Percentiles rank a stretch among this genome's conserved stretches.
These are phyloP conservation scores for Pythium aphanidermatum DNA, from an alignment of 352 stramenopile genomes.

Conservation along the genomic window DNA sequence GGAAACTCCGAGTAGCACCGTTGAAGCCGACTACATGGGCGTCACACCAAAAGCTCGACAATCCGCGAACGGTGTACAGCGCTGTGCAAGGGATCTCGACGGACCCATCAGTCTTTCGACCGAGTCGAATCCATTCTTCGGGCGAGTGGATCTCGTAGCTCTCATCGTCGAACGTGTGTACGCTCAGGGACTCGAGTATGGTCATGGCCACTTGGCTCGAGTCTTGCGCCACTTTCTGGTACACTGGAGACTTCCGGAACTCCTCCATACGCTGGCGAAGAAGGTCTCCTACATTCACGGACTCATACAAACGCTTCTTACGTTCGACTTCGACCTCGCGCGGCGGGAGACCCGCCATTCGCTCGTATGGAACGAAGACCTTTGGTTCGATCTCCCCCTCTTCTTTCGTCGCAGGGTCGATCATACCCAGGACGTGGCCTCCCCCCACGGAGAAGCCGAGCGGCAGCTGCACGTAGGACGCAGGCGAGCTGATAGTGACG, in stretches of 20 bases:
- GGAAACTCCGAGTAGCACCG: slow-evolving; percentile 32
- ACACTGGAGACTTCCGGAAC: slow-evolving; percentile 31
- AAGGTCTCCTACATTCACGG: slow-evolving; percentile 27
- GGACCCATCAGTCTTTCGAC: slow-evolving; percentile 33
- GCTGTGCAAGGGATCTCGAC: slow-evolving; percentile 70
- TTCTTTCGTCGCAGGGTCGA: slow-evolving; percentile 22
- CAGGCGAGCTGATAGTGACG: slow-evolving; percentile 17
- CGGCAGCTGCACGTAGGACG: slow-evolving; percentile 21
- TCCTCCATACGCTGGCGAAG: slow-evolving; percentile 21
- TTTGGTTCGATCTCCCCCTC: slow-evolving; percentile 41
- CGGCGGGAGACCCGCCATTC: slow-evolving; percentile 24
- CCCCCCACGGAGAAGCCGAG: slow-evolving; percentile 23
- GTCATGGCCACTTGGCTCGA: slow-evolving; percentile 22
- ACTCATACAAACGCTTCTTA: slow-evolving; percentile 35
- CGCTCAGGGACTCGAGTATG: slow-evolving; percentile 50
- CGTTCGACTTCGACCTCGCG: slow-evolving; percentile 43
- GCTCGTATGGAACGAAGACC: slow-evolving; percentile 42
- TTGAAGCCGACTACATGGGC: slow-evolving; percentile 56
- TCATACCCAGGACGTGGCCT: slow-evolving; percentile 16
- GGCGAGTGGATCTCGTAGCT: slow-evolving; percentile 69
- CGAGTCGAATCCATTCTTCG: slow-evolving; percentile 58
- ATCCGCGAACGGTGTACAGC: slow-evolving; percentile 50
- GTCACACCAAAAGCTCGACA: slow-evolving; percentile 60
- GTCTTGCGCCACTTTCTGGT: slow-evolving; percentile 23
- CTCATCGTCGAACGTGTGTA: slow-evolving; percentile 77